Evolutionary conservation across 2,329 filamentous ascomycete species (phyloP), one percentile per base, ranked within the genome.

Genomic region (Fusarium sp.): DNA sequence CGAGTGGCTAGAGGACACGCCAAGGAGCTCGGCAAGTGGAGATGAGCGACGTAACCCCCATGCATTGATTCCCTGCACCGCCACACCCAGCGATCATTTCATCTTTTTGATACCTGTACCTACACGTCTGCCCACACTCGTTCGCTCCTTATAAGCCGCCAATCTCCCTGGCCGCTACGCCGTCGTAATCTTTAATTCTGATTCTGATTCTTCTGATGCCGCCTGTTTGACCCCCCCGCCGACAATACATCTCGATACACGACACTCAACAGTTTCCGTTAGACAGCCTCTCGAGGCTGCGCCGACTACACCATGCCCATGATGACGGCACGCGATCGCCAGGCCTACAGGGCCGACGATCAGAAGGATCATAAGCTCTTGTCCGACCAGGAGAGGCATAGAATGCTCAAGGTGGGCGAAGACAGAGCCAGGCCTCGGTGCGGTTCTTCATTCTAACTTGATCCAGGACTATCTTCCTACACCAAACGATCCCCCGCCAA

Each of bases 341-440:
- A 77, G 74, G 76, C 77, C 54, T 84, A 84, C 64, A 76, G 82
- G 58, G 77, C 78, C 66, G 82, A 84, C 62, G 82, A 83, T 51
- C 68, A 68, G 44, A 60, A 74, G 7, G 58, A 75, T 16, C 81
- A 84, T 57, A 73, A 53, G 4, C 70, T 82, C 9, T 59, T 84
- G 37, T 72, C 68, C 30, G 78, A 82, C 36, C 65, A 79, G 56
- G 79, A 83, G 52, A 80, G 76, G 58, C 73, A 80, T 16, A 77
- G 77, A 30, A 77, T 84, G 69, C 70, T 84, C 36, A 66, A 75
- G 68, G 82, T 83, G 66, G 18, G 76, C 34, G 48, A 31, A 39
- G 39, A 59, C 31, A 34, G 30, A 28, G 18, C 51, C 36, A 28
- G 34, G 31, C 37, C 28, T 27, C 15, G 4, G 12, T 6, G 11